A percentile compares a stretch with the other conserved stretches of the same genome.
Evolutionary conservation across 176 grass and related monocot genomes (phyloP).

Genomic region (Cenchrus purpureus): DNA sequence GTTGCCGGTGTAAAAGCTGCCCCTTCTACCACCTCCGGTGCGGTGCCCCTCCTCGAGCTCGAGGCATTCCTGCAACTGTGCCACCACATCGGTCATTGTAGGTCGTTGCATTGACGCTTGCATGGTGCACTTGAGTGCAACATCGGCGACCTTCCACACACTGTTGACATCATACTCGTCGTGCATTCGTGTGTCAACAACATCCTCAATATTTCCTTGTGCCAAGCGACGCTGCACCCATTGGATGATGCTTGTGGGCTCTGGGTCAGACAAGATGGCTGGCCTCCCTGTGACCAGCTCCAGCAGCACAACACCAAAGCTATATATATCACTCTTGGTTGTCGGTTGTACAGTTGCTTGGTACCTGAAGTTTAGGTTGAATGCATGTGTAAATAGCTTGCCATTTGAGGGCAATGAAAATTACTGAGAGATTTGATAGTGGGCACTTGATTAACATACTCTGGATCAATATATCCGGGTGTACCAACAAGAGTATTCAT

Average conservation of each 20-base stretch:
- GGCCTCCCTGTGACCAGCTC: constrained; percentile 40
- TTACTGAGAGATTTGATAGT: not conserved
- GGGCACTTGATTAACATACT: constrained; percentile 30
- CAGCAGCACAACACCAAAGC: constrained; percentile 48
- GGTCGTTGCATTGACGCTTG: constrained; percentile 10
- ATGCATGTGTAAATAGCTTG: not conserved
- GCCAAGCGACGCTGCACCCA: constrained; percentile 43
- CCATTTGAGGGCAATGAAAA: not conserved
- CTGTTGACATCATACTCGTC: constrained; percentile 43
- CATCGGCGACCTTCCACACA: constrained; percentile 58
- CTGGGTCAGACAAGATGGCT: not conserved
- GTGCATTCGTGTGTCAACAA: constrained; percentile 36
- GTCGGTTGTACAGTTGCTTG: constrained; percentile 27
- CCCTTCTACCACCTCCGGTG: not conserved
- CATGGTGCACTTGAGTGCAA: constrained; percentile 58
- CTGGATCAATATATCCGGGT: constrained; percentile 61
- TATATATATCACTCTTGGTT: constrained; percentile 48
- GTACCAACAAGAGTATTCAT: constrained; percentile 32
- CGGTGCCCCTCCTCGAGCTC: constrained; percentile 27
- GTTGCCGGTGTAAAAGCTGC: not conserved
- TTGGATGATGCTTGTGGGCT: constrained; percentile 27
- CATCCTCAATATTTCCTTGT: constrained; percentile 38
- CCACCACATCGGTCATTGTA: constrained; percentile 57
- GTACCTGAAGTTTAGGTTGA: not conserved
- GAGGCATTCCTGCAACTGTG: constrained; percentile 55